A percentile compares a stretch with the other conserved stretches of the same genome.
Evolutionary conservation across 441 rosid genomes (phyloP).

Genomic region (Mallotus repandus): DNA sequence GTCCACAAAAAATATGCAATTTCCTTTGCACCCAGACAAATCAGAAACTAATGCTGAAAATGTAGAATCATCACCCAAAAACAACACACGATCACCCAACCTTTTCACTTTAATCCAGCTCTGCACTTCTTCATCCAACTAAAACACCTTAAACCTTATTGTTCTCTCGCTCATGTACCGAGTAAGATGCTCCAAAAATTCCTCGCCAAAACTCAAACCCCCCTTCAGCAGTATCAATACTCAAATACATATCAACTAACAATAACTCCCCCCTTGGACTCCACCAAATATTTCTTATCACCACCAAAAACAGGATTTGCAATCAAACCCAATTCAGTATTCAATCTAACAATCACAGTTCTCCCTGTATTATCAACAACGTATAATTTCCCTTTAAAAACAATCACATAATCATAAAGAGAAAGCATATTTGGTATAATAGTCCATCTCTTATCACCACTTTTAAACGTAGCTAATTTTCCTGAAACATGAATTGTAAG

Average conservation of each 20-base stretch:
- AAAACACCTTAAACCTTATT: constrained; percentile 64
- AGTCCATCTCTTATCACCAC: constrained; percentile 61
- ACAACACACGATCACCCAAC: constrained; percentile 62
- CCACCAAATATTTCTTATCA: constrained; percentile 85
- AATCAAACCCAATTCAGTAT: constrained; percentile 31
- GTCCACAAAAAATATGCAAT: constrained; percentile 60
- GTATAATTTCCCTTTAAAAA: constrained; percentile 51
- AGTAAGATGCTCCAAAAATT: constrained; percentile 37
- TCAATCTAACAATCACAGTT: constrained; percentile 52
- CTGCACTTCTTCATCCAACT: constrained; percentile 41
- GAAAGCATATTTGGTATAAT: constrained; percentile 72
- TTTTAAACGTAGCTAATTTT: constrained; percentile 64
- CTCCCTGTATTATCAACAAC: constrained; percentile 82
- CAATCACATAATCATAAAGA: constrained; percentile 80
- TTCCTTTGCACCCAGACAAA: constrained; percentile 48
- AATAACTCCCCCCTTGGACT: constrained; percentile 66
- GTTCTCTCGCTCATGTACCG: constrained; percentile 64
- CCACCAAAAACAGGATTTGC: constrained; percentile 74
- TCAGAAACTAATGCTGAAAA: constrained; percentile 63
- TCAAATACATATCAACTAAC: constrained; percentile 80
- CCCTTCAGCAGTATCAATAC: constrained; percentile 49
- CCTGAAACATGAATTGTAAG: constrained; percentile 89
- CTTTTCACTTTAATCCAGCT: constrained; percentile 57
- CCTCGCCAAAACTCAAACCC: constrained; percentile 32
- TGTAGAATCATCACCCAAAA: constrained; percentile 72